These are phyloP conservation scores for Hyaloscypha finlandica DNA, from an alignment of 495 filamentous ascomycete species.

Conservation along the genomic window DNA sequence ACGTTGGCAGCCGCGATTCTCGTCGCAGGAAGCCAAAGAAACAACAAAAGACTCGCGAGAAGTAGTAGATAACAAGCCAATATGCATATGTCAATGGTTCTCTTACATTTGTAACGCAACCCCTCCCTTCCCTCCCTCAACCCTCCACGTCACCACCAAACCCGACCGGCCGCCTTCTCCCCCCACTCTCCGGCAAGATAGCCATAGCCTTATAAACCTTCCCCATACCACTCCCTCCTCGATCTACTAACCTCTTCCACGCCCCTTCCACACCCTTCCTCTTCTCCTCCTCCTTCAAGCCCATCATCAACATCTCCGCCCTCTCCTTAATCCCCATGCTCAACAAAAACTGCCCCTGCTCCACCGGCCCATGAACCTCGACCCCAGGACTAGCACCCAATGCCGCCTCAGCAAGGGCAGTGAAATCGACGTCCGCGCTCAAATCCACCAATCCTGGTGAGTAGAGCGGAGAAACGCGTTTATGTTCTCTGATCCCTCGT, in stretches of 20 bases:
- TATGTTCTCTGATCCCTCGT: constrained; percentile 79
- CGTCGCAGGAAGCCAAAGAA: neutral
- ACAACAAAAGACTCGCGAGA: neutral
- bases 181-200: constrained; percentile 79
- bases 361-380: constrained; percentile 90
- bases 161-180: constrained; percentile 76
- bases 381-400: constrained; percentile 70
- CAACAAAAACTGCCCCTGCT: constrained; percentile 78
- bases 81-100: neutral
- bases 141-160: constrained; percentile 75
- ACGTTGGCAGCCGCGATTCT: too few relatives aligned
- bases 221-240: constrained; percentile 81
- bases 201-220: constrained; percentile 91
- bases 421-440: constrained; percentile 90
- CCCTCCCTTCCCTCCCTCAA: neutral
- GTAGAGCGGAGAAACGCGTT: constrained; percentile 71
- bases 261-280: constrained; percentile 67
- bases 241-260: constrained; percentile 78
- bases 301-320: constrained; percentile 63
- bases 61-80: neutral
- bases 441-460: constrained; percentile 82
- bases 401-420: constrained; percentile 78
- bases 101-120: constrained; percentile 5
- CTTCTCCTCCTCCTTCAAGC: constrained; percentile 46
- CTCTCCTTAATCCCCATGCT: constrained; percentile 81